A percentile compares a stretch with the other conserved stretches of the same genome.
Evolutionary conservation across 164 flowering plant species (phyloP).

Genomic region (Nelumbo lutea): DNA sequence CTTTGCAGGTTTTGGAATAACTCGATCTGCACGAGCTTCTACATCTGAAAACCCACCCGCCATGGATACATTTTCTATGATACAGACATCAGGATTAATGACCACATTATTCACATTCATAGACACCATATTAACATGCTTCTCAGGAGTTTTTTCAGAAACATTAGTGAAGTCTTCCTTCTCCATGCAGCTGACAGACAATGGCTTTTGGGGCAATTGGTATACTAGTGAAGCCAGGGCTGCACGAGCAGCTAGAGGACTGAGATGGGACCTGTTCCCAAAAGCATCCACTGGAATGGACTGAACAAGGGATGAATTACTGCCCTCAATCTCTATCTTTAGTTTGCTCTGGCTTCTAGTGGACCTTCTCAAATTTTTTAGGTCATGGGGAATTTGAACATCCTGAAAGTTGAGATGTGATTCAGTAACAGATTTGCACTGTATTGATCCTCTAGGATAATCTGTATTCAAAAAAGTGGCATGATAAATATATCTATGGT

Average conservation of each 20-base stretch:
- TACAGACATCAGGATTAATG: conserved; percentile 12
- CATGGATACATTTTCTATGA: conserved; percentile 6
- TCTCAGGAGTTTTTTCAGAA: conserved; percentile 7
- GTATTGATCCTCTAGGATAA: conserved; percentile 6
- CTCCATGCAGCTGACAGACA: conserved; percentile 13
- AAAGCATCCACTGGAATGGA: conserved; percentile 13
- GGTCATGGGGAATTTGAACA: conserved; percentile 9
- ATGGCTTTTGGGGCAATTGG: conserved; percentile 19
- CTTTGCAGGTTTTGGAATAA: conserved; percentile 4
- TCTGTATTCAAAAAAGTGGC: conserved; percentile 16
- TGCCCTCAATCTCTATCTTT: conserved; percentile 5
- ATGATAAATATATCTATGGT: background rate
- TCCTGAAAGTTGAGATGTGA: conserved; percentile 12
- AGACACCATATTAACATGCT: conserved; percentile 1
- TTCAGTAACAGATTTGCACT: conserved; percentile 1
- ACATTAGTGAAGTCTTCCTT: conserved; percentile 6
- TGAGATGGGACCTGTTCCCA: conserved; percentile 25
- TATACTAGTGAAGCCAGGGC: conserved; percentile 37
- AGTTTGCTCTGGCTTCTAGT: conserved; percentile 22
- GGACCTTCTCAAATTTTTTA: conserved; percentile 15
- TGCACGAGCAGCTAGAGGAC: conserved; percentile 51
- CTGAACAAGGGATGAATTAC: conserved; percentile 9
- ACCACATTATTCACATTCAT: conserved; percentile 9
- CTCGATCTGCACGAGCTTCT: conserved; percentile 3
- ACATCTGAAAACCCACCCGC: conserved; percentile 1